Evolutionary conservation across 306 rosid species (phyloP).

Genomic region (Malus sylvestris): DNA sequence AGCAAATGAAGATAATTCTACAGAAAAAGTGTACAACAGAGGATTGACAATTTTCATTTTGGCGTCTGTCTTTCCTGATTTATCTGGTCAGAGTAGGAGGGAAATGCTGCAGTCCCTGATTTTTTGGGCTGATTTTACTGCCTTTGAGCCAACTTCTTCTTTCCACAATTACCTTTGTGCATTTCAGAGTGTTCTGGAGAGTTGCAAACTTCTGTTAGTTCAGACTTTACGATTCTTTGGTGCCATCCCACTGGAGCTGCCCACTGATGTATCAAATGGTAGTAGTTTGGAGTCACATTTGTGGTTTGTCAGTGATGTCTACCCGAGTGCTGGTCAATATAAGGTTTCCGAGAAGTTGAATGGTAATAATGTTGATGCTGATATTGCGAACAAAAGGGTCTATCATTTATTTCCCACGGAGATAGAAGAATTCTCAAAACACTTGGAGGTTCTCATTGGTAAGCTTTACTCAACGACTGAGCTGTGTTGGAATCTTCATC

Average conservation of each 20-base stretch:
- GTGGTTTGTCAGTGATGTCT: conserved; percentile 60
- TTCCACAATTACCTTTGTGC: conserved; percentile 75
- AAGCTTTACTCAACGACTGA: conserved; percentile 61
- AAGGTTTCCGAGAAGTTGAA: conserved; percentile 35
- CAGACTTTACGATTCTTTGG: conserved; percentile 45
- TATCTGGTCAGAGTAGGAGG: conserved; percentile 59
- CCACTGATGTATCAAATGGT: conserved; percentile 29
- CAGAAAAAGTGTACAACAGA: conserved; percentile 38
- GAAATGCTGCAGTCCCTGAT: conserved; percentile 62
- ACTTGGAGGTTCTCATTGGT: conserved; percentile 53
- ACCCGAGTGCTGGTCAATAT: conserved; percentile 18
- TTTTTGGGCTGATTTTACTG: conserved; percentile 55
- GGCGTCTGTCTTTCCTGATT: conserved; percentile 72
- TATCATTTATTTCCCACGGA: conserved; percentile 40
- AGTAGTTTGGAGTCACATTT: conserved; percentile 32
- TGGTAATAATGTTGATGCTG: conserved; percentile 18
- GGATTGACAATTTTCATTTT: conserved; percentile 73
- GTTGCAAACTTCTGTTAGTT: conserved; percentile 55
- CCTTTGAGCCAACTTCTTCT: conserved; percentile 61
- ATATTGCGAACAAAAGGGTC: conserved; percentile 16
- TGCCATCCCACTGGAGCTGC: conserved; percentile 45
- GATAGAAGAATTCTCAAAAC: conserved; percentile 54
- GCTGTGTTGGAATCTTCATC: conserved; percentile 80
- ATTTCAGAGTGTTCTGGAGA: conserved; percentile 67
- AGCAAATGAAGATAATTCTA: conserved; percentile 32